These are phyloP conservation scores for Amanita jacksonii DNA, from an alignment of 768 basidiomycete species.

Conservation along the genomic window DNA sequence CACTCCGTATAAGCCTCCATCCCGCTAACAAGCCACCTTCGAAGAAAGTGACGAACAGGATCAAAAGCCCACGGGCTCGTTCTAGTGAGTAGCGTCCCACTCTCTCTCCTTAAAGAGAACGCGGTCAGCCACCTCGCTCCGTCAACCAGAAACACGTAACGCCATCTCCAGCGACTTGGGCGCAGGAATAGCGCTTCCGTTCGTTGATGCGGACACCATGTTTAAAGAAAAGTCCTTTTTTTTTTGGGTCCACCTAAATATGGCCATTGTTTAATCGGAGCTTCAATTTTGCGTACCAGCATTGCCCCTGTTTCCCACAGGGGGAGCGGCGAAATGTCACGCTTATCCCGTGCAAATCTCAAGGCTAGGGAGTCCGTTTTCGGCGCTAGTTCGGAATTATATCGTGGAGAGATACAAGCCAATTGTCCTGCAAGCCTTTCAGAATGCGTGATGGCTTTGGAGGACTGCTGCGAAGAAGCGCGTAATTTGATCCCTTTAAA, in stretches of 20 bases:
- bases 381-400: conserved; percentile 52
- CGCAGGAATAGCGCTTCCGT: conserved; percentile 5
- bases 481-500: conserved; percentile 12
- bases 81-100: conserved; percentile 6
- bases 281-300: background rate
- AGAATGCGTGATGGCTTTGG: conserved; percentile 71
- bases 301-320: background rate
- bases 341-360: conserved; percentile 41
- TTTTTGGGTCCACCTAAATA: background rate
- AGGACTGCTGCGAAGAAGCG: conserved; percentile 77
- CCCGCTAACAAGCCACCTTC: conserved; percentile 4
- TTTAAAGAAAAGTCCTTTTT: background rate
- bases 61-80: background rate
- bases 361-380: conserved; percentile 64
- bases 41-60: conserved; percentile 4
- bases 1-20: conserved; percentile 1
- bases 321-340: conserved; percentile 29
- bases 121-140: conserved; percentile 7
- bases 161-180: conserved; percentile 4
- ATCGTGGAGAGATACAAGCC: conserved; percentile 52
- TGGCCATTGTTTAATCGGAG: background rate
- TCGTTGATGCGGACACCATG: conserved; percentile 8
- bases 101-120: background rate
- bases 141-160: conserved; percentile 4
- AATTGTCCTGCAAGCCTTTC: conserved; percentile 62